Conservation (phyloP, 2,329 filamentous ascomycete species). For the Pseudopithomyces maydicus region DNA sequence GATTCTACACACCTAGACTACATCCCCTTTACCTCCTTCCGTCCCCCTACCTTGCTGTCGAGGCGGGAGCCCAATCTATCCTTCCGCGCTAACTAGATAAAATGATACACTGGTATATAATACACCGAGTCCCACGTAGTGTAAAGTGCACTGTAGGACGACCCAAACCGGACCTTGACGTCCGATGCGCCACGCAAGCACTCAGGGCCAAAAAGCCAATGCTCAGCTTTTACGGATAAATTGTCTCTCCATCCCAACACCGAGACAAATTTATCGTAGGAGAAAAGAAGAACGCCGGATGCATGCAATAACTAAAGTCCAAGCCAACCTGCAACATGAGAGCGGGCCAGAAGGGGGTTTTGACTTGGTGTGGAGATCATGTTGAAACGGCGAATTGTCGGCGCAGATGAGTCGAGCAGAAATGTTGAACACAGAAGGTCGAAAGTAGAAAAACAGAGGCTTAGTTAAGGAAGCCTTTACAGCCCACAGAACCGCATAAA, state of each 20-base stretch:
- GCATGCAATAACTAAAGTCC: background rate
- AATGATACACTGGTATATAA: constrained; percentile 1
- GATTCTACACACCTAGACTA: background rate
- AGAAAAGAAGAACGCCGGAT: background rate
- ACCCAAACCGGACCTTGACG: background rate
- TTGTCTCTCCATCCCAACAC: background rate
- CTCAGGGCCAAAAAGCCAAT: background rate
- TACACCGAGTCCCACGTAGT: background rate
- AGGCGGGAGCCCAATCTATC: background rate
- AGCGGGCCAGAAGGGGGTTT: background rate
- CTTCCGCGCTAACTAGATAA: background rate
- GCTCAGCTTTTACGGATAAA: background rate
- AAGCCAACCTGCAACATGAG: background rate
- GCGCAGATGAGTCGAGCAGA: background rate
- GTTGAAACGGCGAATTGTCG: background rate
- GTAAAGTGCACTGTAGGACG: background rate
- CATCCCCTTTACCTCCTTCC: background rate
- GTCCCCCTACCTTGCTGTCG: background rate
- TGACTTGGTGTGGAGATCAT: background rate
- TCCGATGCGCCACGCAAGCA: background rate
- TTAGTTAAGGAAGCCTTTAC: constrained; percentile 99
- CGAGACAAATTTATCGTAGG: background rate
- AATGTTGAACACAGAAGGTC: constrained; percentile 1
- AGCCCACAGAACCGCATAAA: constrained; percentile 92
- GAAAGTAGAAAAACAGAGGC: background rate